phyloP scores from a whole-genome alignment of 768 basidiomycete species.

The Psilocybe cyanescens region DNA sequence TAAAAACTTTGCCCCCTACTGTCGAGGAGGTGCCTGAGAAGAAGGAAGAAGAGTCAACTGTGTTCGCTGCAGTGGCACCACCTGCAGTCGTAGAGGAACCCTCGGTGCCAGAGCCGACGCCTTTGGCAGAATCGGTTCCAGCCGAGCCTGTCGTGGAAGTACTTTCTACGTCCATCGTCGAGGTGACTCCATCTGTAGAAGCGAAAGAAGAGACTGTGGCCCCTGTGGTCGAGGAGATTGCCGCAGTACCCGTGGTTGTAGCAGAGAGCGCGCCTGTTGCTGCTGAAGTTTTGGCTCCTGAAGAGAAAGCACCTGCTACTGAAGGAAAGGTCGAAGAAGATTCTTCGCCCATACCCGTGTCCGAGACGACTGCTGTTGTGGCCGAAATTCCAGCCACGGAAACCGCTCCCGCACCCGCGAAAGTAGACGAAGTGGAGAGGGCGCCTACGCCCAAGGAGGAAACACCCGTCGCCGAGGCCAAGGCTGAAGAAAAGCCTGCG shows the following conservation, averaged over 20 bases:
- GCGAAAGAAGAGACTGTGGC: neutral
- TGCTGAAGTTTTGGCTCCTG: neutral
- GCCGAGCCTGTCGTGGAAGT: neutral
- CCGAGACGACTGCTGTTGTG: no score
- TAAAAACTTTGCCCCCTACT: neutral
- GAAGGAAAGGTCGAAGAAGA: neutral
- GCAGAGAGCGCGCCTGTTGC: neutral
- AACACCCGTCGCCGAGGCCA: neutral
- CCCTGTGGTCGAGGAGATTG: neutral
- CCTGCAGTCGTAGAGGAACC: neutral
- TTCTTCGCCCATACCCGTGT: neutral
- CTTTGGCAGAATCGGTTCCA: neutral
- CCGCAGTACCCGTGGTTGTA: neutral
- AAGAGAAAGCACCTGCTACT: neutral
- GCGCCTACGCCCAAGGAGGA: neutral
- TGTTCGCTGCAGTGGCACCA: neutral
- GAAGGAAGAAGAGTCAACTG: neutral
- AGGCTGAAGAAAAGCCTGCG: neutral
- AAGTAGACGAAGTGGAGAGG: neutral
- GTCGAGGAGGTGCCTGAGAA: neutral
- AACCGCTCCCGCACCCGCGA: slow-evolving; percentile 3
- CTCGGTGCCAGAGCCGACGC: neutral
- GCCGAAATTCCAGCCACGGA: neutral
- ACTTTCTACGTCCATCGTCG: neutral
- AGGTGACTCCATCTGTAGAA: neutral